A percentile compares a stretch with the other conserved stretches of the same genome.
phyloP scores from a whole-genome alignment of 1,139 yeast species.

The Blastobotrys persicus region DNA sequence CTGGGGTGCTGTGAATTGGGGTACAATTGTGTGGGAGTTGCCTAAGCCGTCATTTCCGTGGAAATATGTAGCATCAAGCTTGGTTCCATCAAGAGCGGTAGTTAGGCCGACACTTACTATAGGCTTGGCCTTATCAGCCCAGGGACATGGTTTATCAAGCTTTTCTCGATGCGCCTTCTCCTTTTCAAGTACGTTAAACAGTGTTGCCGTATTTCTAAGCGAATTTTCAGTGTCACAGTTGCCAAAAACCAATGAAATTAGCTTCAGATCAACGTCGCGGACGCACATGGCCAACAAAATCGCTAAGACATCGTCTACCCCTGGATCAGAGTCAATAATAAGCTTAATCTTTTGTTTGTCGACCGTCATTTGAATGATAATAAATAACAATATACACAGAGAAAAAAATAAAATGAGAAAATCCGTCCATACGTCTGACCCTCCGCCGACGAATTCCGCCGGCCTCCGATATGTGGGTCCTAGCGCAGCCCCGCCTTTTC shows the following conservation, averaged over 20 bases:
- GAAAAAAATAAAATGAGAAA: neutral
- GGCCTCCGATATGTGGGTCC: neutral
- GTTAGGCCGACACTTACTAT: conserved; percentile 37
- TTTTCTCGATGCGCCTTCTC: conserved; percentile 32
- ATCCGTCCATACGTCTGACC: neutral
- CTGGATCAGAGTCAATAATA: conserved; percentile 44
- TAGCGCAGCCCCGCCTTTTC: neutral
- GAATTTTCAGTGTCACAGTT: conserved; percentile 40
- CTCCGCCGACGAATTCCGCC: conserved; percentile 1
- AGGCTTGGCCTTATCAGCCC: conserved; percentile 33
- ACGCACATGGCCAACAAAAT: conserved; percentile 38
- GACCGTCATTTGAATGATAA: neutral
- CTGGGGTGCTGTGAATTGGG: conserved; percentile 37
- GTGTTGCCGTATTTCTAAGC: conserved; percentile 38
- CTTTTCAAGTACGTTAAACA: conserved; percentile 37
- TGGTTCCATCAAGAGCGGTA: conserved; percentile 35
- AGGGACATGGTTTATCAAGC: conserved; percentile 24
- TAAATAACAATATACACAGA: neutral
- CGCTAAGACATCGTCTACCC: conserved; percentile 44
- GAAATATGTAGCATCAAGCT: conserved; percentile 41
- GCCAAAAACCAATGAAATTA: conserved; percentile 43
- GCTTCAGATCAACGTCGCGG: conserved; percentile 34
- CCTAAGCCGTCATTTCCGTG: conserved; percentile 46
- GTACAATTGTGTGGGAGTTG: conserved; percentile 38
- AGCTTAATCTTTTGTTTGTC: conserved; percentile 21